Evolutionary conservation across 129 eudicot species (phyloP).

Genomic region (Dittrichia graveolens): DNA sequence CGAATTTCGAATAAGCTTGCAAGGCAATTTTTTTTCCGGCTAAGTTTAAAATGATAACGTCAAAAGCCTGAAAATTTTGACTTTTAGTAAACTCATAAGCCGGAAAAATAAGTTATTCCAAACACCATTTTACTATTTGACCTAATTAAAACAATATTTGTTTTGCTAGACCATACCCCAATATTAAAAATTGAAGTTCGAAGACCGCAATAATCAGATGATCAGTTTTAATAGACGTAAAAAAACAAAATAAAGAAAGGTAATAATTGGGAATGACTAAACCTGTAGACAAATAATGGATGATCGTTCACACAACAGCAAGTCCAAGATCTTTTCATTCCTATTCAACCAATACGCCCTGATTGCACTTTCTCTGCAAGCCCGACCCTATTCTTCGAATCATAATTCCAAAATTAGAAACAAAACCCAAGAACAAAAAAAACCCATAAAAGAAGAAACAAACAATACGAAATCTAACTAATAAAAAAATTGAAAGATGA

Average conservation of each 20-base stretch:
- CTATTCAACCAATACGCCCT: constrained; percentile 45
- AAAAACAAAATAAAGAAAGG: background rate
- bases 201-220: background rate
- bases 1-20: no score
- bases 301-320: constrained; percentile 41
- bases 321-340: constrained; percentile 46
- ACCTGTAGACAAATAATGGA: constrained; percentile 68
- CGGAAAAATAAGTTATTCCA: no score
- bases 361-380: constrained; percentile 45
- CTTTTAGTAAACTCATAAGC: no score
- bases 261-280: background rate
- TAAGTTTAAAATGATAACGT: no score
- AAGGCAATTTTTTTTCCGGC: no score
- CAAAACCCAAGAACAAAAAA: constrained; percentile 2
- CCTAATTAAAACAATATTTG: no score
- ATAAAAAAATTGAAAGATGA: background rate
- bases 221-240: background rate
- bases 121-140: no score
- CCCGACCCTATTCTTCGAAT: constrained; percentile 31
- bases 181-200: no score
- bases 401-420: constrained; percentile 3
- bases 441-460: background rate
- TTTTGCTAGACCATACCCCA: no score
- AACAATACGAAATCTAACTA: background rate
- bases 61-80: no score